Evolutionary conservation across 495 filamentous ascomycete genomes (phyloP).

Genomic region (Lasiosphaeria miniovina): DNA sequence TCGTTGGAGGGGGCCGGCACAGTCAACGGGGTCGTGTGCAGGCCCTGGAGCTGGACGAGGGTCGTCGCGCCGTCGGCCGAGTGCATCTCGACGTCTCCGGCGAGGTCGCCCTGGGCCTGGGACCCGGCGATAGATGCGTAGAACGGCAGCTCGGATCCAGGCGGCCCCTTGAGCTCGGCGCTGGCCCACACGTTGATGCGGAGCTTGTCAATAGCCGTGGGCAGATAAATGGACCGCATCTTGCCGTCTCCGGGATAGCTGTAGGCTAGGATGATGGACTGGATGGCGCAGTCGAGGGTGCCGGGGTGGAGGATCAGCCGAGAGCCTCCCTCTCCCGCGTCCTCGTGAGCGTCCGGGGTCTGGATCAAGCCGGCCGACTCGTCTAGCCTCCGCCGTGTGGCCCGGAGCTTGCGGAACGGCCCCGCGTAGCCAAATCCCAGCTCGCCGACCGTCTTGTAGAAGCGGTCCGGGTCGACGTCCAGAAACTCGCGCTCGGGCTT

Average conservation of each 20-base stretch:
- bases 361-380: constrained; percentile 6
- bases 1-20: constrained; percentile 14
- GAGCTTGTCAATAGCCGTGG: constrained; percentile 19
- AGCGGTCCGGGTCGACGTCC: constrained; percentile 10
- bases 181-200: constrained; percentile 15
- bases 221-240: constrained; percentile 23
- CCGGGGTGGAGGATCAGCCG: constrained; percentile 28
- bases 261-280: constrained; percentile 26
- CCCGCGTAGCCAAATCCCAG: constrained; percentile 12
- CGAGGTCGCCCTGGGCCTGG: neutral
- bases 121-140: constrained; percentile 1
- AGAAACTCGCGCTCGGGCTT: constrained; percentile 22
- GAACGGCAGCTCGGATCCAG: neutral
- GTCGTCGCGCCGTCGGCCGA: neutral
- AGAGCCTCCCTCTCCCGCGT: neutral
- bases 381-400: constrained; percentile 1
- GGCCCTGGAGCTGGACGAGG: constrained; percentile 20
- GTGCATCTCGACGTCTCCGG: constrained; percentile 16
- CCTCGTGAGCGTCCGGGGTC: constrained; percentile 1
- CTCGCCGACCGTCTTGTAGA: constrained; percentile 10
- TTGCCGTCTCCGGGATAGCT: constrained; percentile 20
- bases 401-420: constrained; percentile 9
- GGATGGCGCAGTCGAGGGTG: constrained; percentile 28
- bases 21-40: constrained; percentile 10
- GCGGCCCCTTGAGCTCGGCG: neutral